phyloP scores from a whole-genome alignment of 2,329 filamentous ascomycete genomes.

The Alternaria arbusti region DNA sequence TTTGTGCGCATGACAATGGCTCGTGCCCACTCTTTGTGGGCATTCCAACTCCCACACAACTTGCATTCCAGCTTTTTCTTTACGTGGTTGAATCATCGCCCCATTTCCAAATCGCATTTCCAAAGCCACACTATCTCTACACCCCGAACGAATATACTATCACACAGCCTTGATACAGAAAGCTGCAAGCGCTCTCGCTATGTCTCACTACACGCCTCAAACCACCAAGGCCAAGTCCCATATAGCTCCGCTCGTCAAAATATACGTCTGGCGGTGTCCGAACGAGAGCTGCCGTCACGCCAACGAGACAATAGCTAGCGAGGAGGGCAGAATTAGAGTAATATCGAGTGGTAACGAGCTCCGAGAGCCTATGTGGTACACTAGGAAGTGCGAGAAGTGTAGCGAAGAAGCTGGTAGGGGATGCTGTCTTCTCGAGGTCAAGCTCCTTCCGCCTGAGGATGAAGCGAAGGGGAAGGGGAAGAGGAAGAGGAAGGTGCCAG shows the following conservation, averaged over 20 bases:
- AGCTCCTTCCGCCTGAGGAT: background rate
- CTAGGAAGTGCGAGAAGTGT: background rate
- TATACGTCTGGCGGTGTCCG: background rate
- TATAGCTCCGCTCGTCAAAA: background rate
- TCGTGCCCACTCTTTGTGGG: background rate
- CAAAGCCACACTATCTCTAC: background rate
- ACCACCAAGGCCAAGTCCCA: background rate
- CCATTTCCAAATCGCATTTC: background rate
- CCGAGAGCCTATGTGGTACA: background rate
- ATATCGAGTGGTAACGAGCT: background rate
- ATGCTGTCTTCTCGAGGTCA: background rate
- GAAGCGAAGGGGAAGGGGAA: background rate
- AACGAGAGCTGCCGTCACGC: background rate
- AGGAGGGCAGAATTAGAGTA: background rate
- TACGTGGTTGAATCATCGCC: background rate
- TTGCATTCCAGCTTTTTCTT: background rate
- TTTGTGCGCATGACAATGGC: background rate
- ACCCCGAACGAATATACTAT: background rate
- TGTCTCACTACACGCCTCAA: background rate
- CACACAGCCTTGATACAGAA: background rate
- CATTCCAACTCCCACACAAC: background rate
- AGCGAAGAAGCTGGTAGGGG: background rate
- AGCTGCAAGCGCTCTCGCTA: background rate
- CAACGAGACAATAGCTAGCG: background rate
- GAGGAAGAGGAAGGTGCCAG: background rate